phyloP scores from a whole-genome alignment of 306 rosid genomes.

The Trichosanthes truncata region DNA sequence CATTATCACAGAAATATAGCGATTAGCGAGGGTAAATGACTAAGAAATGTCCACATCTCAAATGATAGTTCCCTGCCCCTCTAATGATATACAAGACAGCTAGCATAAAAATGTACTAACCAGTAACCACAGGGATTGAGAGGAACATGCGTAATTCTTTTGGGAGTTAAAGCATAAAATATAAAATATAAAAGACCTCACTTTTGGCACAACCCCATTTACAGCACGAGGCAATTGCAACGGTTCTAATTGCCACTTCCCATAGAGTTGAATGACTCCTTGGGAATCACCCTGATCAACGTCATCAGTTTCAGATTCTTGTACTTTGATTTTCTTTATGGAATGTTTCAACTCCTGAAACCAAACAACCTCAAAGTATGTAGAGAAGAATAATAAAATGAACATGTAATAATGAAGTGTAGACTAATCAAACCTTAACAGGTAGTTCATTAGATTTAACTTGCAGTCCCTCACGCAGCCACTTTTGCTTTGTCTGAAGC shows the following conservation, averaged over 20 bases:
- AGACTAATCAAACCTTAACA: conserved; percentile 48
- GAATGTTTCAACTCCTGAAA: conserved; percentile 55
- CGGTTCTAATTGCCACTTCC: conserved; percentile 89
- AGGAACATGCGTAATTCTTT: neutral
- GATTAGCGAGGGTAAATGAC: neutral
- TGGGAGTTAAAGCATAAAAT: neutral
- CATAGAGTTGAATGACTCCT: conserved; percentile 56
- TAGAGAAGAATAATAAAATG: neutral
- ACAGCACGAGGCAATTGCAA: conserved; percentile 71
- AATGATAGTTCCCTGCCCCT: neutral
- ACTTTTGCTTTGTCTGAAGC: conserved; percentile 64
- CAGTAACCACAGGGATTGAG: neutral
- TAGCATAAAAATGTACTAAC: neutral
- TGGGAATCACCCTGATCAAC: conserved; percentile 31
- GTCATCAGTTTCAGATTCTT: conserved; percentile 50
- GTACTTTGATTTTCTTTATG: conserved; percentile 38
- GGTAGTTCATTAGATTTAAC: conserved; percentile 67
- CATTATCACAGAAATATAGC: neutral
- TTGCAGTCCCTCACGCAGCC: conserved; percentile 92
- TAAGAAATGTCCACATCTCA: neutral
- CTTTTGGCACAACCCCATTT: conserved; percentile 85
- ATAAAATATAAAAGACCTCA: conserved; percentile 15
- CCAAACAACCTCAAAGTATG: neutral
- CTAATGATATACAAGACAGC: neutral
- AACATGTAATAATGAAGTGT: neutral